Conservation (phyloP, 2,329 filamentous ascomycete genomes). For the Colletotrichum cuscutae region DNA sequence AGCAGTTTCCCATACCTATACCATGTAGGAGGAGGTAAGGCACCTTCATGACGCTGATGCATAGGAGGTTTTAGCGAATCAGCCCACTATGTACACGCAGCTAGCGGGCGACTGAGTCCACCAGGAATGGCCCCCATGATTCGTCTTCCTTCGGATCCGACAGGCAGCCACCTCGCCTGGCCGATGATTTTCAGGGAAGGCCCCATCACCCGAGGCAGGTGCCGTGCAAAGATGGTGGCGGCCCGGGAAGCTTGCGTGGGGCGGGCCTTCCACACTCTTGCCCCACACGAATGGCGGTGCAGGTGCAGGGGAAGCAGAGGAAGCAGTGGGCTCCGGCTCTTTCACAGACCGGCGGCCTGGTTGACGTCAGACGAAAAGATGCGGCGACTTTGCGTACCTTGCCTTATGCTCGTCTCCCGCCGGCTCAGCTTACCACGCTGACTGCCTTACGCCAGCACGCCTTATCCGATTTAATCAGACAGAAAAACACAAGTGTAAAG, state of each 20-base stretch:
- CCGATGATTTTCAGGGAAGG: slow-evolving; percentile 14
- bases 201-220: slow-evolving; percentile 19
- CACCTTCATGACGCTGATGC: neutral
- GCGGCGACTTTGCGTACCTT: slow-evolving; percentile 16
- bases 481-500: slow-evolving; percentile 6
- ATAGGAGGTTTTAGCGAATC: slow-evolving; percentile 1
- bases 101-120: neutral
- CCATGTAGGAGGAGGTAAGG: neutral
- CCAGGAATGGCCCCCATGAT: slow-evolving; percentile 9
- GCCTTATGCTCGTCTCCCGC: neutral
- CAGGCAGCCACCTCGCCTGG: slow-evolving; percentile 19
- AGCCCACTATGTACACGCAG: neutral
- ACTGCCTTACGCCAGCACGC: neutral
- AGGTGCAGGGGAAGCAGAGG: neutral
- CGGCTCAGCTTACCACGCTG: no score
- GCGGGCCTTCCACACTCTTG: neutral
- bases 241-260: slow-evolving; percentile 11
- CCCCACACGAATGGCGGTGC: neutral
- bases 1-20: neutral
- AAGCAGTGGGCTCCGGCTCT: slow-evolving; percentile 10
- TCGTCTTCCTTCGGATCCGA: slow-evolving; percentile 15
- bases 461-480: neutral
- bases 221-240: slow-evolving; percentile 10
- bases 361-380: slow-evolving; percentile 33
- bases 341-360: slow-evolving; percentile 8